Evolutionary conservation across 2,329 filamentous ascomycete genomes (phyloP), one percentile per base, ranked within the genome.

Genomic region (Exophiala calicioides): DNA sequence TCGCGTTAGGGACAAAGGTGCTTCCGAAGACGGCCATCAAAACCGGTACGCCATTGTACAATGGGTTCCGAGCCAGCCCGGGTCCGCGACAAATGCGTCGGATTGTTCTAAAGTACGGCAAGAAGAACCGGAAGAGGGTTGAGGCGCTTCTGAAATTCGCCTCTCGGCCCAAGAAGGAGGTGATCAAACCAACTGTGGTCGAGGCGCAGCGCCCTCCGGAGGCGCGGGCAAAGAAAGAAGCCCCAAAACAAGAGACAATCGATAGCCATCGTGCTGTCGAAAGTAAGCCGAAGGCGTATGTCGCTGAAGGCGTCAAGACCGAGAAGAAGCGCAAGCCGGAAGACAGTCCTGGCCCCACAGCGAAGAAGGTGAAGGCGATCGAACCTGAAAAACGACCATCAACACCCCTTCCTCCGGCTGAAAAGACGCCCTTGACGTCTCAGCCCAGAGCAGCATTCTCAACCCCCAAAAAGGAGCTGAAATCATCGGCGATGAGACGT

Each of bases 41-140:
- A 35, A 20, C 19, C 18, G 40, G 40, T 5, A 55, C 52, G 9
- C 45, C 55, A 4, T 21, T 56, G 9, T 41, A 48, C 8, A 49
- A 53, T 37, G 52, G 50, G 10, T 27, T 37, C 15, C 51, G 48
- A 26, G 44, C 48, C 24, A 59, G 57, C 37, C 57, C 57, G 12
- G 54, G 54, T 9, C 58, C 58, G 3, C 38, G 55, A 39, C 56
- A 58, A 27, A 65, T 60, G 44, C 64, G 75, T 26, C 63, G 78
- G 33, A 70, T 78, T 19, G 76, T 68, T 52, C 60, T 80, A 30
- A 77, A 70, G 49, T 79, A 78, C 57, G 73, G 74, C 12, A 77
- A 72, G 57, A 61, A 68, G 30, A 73, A 75, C 57, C 64, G 65
- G 31, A 70, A 70, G 43, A 69, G 70, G n/a, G 68, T 79, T 23